phyloP scores from a whole-genome alignment of 208 protist species.

The Acanthamoeba castellanii region DNA sequence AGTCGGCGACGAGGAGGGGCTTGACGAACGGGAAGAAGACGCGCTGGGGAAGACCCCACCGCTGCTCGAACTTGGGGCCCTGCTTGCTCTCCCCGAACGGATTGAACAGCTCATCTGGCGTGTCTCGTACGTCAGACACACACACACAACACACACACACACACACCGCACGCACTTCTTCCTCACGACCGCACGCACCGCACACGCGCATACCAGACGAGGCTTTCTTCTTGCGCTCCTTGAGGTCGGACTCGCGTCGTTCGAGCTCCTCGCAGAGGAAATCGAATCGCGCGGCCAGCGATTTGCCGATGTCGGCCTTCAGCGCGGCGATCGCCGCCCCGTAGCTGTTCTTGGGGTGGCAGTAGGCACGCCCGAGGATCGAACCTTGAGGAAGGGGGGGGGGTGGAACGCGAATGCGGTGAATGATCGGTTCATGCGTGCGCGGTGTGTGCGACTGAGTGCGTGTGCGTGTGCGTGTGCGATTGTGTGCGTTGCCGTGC shows the following conservation, averaged over 20 bases:
- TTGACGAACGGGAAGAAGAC: conserved; percentile 49
- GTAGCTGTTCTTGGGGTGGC: not conserved
- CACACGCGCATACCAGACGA: too few species aligned
- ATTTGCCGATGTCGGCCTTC: conserved; percentile 3
- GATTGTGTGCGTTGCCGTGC: too few species aligned
- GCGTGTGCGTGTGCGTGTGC: not conserved
- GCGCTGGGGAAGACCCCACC: conserved; percentile 1
- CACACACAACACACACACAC: too few species aligned
- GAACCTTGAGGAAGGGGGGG: not conserved
- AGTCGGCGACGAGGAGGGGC: not conserved
- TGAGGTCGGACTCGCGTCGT: not conserved
- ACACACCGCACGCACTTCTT: too few species aligned
- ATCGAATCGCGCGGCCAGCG: conserved; percentile 3
- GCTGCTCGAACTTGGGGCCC: conserved; percentile 12
- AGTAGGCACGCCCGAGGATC: not conserved
- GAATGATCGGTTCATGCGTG: not conserved
- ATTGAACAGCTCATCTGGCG: not conserved
- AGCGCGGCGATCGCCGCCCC: not conserved
- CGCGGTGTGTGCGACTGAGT: not conserved
- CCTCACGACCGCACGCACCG: too few species aligned
- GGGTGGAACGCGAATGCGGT: not conserved
- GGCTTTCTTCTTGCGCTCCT: not conserved
- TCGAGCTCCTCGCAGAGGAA: conserved; percentile 30
- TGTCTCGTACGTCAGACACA: too few species aligned
- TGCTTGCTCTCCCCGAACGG: not conserved